A percentile compares a stretch with the other conserved stretches of the same genome.
phyloP scores from a whole-genome alignment of 169 alveolate species.

The Toxoplasma gondii region DNA sequence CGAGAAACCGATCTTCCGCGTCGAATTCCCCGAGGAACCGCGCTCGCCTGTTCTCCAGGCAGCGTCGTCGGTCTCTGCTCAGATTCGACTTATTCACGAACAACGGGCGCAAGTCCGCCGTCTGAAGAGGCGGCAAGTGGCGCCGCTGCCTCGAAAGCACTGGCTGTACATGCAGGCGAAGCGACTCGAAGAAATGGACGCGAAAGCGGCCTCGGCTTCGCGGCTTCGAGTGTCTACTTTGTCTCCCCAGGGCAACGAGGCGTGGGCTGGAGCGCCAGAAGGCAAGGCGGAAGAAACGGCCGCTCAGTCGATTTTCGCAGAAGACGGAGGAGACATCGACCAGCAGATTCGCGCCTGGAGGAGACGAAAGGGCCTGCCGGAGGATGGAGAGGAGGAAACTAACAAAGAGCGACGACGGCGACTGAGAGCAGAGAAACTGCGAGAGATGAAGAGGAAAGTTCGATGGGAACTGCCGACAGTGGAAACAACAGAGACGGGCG shows the following conservation, averaged over 20 bases:
- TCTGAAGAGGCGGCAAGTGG: constrained; percentile 30
- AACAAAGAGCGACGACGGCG: not conserved
- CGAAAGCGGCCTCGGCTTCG: not conserved
- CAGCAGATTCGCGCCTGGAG: not conserved
- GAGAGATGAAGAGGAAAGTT: not conserved
- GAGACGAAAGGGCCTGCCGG: not conserved
- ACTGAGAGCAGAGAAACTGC: not conserved
- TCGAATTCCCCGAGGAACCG: not conserved
- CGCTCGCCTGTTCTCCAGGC: not conserved
- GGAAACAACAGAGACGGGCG: not conserved
- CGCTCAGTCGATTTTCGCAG: not conserved
- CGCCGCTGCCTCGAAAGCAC: constrained; percentile 50
- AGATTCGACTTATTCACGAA: not conserved
- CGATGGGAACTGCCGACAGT: not conserved
- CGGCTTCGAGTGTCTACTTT: not conserved
- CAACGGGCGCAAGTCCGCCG: not conserved
- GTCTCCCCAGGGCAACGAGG: not conserved
- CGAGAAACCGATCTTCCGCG: not conserved
- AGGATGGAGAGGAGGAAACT: not conserved
- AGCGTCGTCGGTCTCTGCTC: not conserved
- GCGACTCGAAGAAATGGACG: not conserved
- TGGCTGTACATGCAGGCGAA: constrained; percentile 32
- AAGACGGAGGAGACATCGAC: constrained; percentile 18
- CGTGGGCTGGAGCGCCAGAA: too few relatives aligned
- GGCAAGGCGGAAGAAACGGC: not conserved